phyloP scores from a whole-genome alignment of 495 filamentous ascomycete species.

The Glarea lozoyensis region DNA sequence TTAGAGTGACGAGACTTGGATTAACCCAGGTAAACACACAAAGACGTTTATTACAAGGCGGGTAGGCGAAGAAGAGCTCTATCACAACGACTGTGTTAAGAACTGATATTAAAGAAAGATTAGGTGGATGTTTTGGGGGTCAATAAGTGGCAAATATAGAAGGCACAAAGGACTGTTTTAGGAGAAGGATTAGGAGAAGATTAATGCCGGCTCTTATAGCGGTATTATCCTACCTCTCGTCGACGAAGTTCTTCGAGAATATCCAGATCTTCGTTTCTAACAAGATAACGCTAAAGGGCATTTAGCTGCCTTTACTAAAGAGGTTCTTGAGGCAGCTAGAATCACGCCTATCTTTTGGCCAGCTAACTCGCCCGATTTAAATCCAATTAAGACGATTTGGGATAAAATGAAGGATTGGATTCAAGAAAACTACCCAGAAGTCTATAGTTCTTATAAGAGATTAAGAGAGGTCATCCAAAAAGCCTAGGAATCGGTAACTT shows the following conservation, averaged over 20 bases:
- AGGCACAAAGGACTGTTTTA: constrained; percentile 23
- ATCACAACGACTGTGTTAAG: too few relatives aligned
- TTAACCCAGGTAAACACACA: constrained; percentile 7
- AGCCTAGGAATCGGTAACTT: constrained; percentile 17
- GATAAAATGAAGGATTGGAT: constrained; percentile 23
- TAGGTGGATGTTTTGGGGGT: constrained; percentile 23
- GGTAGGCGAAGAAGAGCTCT: constrained; percentile 14
- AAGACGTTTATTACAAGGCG: constrained; percentile 11
- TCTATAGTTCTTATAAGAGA: constrained; percentile 10
- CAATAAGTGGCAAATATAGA: constrained; percentile 13
- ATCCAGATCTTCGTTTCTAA: constrained; percentile 17
- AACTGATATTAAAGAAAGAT: constrained; percentile 11
- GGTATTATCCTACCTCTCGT: constrained; percentile 20
- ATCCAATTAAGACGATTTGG: constrained; percentile 22
- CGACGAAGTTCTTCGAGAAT: too few relatives aligned
- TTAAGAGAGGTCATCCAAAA: constrained; percentile 16
- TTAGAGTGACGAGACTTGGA: constrained; percentile 24
- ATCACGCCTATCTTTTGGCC: constrained; percentile 20
- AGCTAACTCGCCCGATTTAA: constrained; percentile 20
- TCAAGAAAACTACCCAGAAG: constrained; percentile 10
- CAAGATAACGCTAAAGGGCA: constrained; percentile 19
- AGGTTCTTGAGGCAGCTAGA: not conserved
- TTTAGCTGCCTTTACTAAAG: constrained; percentile 3
- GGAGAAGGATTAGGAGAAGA: constrained; percentile 26
- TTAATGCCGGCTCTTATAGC: constrained; percentile 16